phyloP scores from a whole-genome alignment of 441 rosid species.

The Geranium incanum region DNA sequence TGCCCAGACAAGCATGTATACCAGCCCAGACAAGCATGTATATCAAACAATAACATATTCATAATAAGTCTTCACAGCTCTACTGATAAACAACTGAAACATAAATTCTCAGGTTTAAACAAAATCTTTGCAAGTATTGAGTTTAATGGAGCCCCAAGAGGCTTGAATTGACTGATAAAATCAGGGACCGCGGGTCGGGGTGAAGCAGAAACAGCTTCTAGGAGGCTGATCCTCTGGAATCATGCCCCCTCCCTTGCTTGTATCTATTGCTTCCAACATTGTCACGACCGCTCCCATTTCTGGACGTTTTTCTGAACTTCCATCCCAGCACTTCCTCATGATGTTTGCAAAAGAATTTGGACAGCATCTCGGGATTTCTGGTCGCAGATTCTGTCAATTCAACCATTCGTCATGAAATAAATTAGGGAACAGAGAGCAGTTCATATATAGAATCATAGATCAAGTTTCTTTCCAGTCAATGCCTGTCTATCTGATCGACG shows the following conservation, averaged over 20 bases:
- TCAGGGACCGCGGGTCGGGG: conserved; percentile 62
- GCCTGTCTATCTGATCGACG: no score
- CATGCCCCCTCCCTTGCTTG: conserved; percentile 94
- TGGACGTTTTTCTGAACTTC: conserved; percentile 79
- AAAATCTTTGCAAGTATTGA: no score
- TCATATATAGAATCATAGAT: no score
- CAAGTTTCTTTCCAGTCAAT: no score
- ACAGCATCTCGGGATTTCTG: conserved; percentile 94
- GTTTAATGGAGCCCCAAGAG: neutral
- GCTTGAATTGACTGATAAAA: neutral
- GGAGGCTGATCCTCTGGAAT: conserved; percentile 70
- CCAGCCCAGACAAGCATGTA: no score
- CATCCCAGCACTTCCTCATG: conserved; percentile 98
- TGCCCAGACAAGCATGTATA: no score
- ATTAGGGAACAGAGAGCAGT: no score
- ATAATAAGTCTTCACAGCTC: no score
- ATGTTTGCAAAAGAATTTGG: conserved; percentile 80
- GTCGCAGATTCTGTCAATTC: conserved; percentile 66
- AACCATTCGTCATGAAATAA: no score
- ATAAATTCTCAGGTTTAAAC: no score
- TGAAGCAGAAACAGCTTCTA: conserved; percentile 73
- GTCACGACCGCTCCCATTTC: conserved; percentile 93
- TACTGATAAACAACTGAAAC: no score
- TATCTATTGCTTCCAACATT: conserved; percentile 81
- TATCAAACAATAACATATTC: no score